A percentile compares a stretch with the other conserved stretches of the same genome.
phyloP scores from a whole-genome alignment of 1,284 basidiomycete species.

The Trichosporon sp. region DNA sequence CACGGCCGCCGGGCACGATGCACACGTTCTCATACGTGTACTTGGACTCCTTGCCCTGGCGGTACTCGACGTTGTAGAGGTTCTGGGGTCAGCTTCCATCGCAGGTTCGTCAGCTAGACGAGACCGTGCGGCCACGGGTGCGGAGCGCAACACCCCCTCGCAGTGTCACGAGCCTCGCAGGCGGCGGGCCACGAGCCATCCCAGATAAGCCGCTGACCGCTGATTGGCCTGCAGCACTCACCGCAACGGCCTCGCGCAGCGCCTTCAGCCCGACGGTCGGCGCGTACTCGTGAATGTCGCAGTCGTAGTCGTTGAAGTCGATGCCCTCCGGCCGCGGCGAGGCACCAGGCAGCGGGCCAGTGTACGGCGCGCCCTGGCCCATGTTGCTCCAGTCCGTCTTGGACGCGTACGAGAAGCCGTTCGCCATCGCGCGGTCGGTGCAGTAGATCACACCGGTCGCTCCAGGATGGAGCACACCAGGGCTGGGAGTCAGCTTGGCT shows the following conservation, averaged over 20 bases:
- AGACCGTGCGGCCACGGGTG: neutral
- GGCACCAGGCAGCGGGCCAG: conserved; percentile 70
- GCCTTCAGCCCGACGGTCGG: conserved; percentile 86
- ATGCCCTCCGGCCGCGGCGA: conserved; percentile 60
- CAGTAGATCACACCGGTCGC: conserved; percentile 65
- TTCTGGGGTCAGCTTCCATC: conserved; percentile 63
- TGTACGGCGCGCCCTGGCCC: conserved; percentile 33
- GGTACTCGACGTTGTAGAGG: conserved; percentile 82
- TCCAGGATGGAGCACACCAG: conserved; percentile 52
- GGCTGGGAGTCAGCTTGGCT: conserved; percentile 31
- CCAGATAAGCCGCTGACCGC: neutral
- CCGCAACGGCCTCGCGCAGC: conserved; percentile 36
- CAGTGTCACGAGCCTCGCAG: neutral
- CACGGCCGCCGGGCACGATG: conserved; percentile 69
- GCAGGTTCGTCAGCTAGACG: conserved; percentile 18
- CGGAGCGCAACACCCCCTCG: neutral
- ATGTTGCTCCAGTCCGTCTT: conserved; percentile 71
- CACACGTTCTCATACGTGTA: conserved; percentile 79
- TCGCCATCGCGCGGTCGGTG: conserved; percentile 64
- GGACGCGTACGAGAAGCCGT: conserved; percentile 71
- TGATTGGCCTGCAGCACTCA: conserved; percentile 16
- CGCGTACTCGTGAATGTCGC: conserved; percentile 76
- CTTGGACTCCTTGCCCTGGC: conserved; percentile 69
- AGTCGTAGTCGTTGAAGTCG: conserved; percentile 58
- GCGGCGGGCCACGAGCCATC: neutral